Evolutionary conservation across 164 flowering plant genomes (phyloP).

Genomic region (Stephania japonica): DNA sequence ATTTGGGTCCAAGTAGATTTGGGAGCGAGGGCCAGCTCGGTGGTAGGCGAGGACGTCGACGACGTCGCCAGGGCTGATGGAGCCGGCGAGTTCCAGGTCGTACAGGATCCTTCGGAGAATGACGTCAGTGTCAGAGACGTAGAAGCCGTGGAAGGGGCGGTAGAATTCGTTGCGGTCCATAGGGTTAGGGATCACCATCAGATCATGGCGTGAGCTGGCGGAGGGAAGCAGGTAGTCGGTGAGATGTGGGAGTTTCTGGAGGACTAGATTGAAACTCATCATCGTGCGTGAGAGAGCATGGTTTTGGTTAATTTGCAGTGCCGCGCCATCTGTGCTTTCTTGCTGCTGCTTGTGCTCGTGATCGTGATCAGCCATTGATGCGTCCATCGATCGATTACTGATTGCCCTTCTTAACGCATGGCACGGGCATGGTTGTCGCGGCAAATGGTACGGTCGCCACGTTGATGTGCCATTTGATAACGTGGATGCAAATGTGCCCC

Average conservation of each 20-base stretch:
- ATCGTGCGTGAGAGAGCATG: too few species aligned
- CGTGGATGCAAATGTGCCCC: too few species aligned
- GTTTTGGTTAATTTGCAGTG: too few species aligned
- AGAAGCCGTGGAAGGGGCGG: slow-evolving; percentile 37
- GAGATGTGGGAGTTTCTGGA: slow-evolving; percentile 47
- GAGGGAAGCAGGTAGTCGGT: slow-evolving; percentile 28
- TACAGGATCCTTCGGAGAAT: slow-evolving; percentile 19
- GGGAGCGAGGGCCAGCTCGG: slow-evolving; percentile 69
- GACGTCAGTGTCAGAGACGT: slow-evolving; percentile 24
- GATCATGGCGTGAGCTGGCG: slow-evolving; percentile 12
- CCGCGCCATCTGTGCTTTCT: too few species aligned
- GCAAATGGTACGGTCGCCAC: too few species aligned
- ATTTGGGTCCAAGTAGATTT: slow-evolving; percentile 41
- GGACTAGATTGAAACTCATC: slow-evolving; percentile 1
- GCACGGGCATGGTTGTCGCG: too few species aligned
- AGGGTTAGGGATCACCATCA: slow-evolving; percentile 42
- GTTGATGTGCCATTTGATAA: too few species aligned
- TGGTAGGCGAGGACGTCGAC: slow-evolving; percentile 36
- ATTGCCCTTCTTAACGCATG: too few species aligned
- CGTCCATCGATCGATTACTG: too few species aligned
- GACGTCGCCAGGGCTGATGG: neutral
- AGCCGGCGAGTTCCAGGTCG: slow-evolving; percentile 16
- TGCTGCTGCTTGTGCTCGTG: too few species aligned
- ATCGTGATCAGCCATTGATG: too few species aligned
- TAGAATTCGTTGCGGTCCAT: slow-evolving; percentile 42